phyloP scores from a whole-genome alignment of 2,329 filamentous ascomycete genomes.

The Penicillium verrucosum region DNA sequence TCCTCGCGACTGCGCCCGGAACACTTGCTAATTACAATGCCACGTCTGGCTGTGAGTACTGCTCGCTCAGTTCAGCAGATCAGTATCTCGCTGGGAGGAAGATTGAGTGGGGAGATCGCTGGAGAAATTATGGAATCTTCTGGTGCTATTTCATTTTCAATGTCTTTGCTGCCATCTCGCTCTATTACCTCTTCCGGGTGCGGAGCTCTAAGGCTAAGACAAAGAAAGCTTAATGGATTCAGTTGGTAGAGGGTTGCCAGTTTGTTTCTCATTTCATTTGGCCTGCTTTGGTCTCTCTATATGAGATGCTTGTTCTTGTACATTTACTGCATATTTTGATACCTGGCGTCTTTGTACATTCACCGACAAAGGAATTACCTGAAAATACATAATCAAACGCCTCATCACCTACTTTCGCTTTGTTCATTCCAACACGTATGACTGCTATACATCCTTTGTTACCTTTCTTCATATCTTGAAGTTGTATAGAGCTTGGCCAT shows the following conservation, averaged over 20 bases:
- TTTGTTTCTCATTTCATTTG: not conserved
- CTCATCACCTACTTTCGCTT: not conserved
- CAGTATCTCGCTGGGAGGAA: conserved; percentile 43
- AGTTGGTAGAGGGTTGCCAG: not conserved
- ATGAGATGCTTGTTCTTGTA: not conserved
- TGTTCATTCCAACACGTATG: not conserved
- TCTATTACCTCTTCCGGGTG: conserved; percentile 50
- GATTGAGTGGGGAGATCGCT: conserved; percentile 55
- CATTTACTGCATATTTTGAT: not conserved
- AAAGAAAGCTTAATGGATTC: conserved; percentile 2
- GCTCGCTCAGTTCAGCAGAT: conserved; percentile 31
- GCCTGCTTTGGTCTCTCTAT: not conserved
- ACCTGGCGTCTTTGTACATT: not conserved
- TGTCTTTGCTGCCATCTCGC: conserved; percentile 48
- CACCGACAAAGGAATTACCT: not conserved
- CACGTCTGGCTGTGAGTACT: conserved; percentile 52
- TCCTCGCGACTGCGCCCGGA: conserved; percentile 50
- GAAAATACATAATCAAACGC: not conserved
- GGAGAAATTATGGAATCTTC: conserved; percentile 65
- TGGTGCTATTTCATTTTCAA: conserved; percentile 61
- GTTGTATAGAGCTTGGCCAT: not conserved
- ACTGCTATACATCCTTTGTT: not conserved
- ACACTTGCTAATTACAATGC: conserved; percentile 51
- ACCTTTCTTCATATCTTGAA: no score
- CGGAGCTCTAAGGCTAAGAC: conserved; percentile 34